Percentiles rank a stretch among this genome's conserved stretches.
These are phyloP conservation scores for Fusarium keratoplasticum DNA, from an alignment of 2,329 filamentous ascomycete species.

Conservation along the genomic window DNA sequence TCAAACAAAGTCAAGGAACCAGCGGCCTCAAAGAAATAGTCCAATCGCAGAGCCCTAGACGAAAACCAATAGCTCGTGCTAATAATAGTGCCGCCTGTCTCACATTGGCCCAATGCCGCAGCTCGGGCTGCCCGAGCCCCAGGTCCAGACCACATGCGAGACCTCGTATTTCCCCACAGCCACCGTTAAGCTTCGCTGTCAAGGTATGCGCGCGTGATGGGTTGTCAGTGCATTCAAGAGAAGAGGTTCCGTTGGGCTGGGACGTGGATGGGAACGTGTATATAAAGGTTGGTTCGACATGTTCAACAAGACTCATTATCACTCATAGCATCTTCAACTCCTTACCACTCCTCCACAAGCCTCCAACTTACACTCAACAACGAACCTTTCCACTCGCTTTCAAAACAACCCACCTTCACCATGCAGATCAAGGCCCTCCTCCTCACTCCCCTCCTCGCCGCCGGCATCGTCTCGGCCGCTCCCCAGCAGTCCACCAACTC, in stretches of 20 bases:
- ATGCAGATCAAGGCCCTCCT: constrained; percentile 47
- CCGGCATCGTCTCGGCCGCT: constrained; percentile 44
- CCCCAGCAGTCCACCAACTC: constrained; percentile 42
- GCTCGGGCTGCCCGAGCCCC: background rate
- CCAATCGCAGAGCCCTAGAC: background rate
- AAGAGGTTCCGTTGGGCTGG: background rate
- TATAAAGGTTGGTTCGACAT: constrained; percentile 22
- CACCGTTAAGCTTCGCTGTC: background rate
- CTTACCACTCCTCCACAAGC: background rate
- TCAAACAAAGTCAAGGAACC: background rate
- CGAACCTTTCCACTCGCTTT: background rate
- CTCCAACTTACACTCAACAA: background rate
- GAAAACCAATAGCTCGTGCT: background rate
- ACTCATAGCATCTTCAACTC: background rate
- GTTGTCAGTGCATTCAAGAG: background rate
- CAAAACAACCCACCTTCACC: constrained; percentile 13
- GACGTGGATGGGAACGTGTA: background rate
- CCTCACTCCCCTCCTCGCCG: constrained; percentile 41
- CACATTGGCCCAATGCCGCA: background rate
- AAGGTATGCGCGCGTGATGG: background rate
- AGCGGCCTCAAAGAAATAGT: background rate
- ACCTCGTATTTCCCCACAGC: background rate
- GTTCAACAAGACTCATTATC: background rate
- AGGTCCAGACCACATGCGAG: background rate
- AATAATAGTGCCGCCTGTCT: background rate